Base-by-base conservation (phyloP, 257 asterid species). In the Salvia miltiorrhiza region DNA sequence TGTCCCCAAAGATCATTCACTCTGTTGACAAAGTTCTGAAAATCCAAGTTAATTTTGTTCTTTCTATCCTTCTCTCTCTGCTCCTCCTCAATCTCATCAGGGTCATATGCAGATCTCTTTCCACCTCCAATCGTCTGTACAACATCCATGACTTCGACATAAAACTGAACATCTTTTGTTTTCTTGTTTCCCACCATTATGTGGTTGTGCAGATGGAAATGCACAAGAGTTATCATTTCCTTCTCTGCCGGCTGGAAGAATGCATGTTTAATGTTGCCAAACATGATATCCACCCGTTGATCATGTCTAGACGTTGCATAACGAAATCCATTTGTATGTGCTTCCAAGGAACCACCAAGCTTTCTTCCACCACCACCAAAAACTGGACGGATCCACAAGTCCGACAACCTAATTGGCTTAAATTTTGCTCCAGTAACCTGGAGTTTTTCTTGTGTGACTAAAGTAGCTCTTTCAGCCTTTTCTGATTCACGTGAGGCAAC, bases 51-150 rank as follows among this genome's bases (percentile, higher is more conserved):
- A 20, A 84, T 86, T 68, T 86, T 84, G 78, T 86, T 86, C 67
- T 84, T 86, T 57, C 85, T 71, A 14, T 78, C 87, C 40, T 87
- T 79, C 72, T 86, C 92, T 35, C 92, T 64, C 56, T 84, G 87
- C 58, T 86, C 92, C 76, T 86, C 92, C 73, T 86, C 92, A 35
- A 86, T 81, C 79, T 86, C 92, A 74, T 86, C 92, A 3, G 92
- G 92, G 71, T 86, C 92, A 39, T 84, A 86, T 9, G 86, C 85
- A 53, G 86, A 81, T 70, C 92, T 76, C 75, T 80, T 86, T 44
- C 87, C 84, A 67, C 86, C 83, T 13, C 92, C 87, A 48, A 84
- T 79, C 30, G 86, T 79, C 65, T 86, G 92, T 12, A 84, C 92
- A 16, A 77, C 82, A 58, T 86, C 92, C 89, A 84, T 86, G 49